Percentiles rank a stretch among this genome's conserved stretches.
phyloP scores from a whole-genome alignment of 2,329 filamentous ascomycete genomes.

The Ophiostoma sp. region DNA sequence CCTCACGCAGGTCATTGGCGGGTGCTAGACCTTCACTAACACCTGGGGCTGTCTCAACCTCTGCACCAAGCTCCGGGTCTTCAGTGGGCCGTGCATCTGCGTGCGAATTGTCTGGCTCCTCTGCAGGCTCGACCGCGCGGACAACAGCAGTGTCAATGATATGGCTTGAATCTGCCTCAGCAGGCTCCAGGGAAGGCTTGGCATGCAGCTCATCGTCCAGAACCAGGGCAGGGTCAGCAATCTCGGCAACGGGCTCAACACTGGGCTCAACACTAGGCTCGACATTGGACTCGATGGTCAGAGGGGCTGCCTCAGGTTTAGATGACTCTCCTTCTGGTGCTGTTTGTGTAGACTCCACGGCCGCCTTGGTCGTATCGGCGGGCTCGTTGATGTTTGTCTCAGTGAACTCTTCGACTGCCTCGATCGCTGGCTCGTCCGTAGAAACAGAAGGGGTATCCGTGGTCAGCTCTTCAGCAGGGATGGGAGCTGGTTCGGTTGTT shows the following conservation, averaged over 20 bases:
- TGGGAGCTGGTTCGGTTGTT: neutral
- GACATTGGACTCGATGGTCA: too few species aligned
- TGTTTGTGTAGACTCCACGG: neutral
- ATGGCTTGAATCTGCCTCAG: neutral
- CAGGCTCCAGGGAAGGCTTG: neutral
- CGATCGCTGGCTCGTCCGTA: neutral
- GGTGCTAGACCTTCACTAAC: neutral
- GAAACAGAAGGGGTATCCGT: neutral
- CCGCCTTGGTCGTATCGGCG: neutral
- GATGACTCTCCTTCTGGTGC: neutral
- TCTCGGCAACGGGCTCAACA: too few species aligned
- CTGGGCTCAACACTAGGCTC: too few species aligned
- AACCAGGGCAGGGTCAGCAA: neutral
- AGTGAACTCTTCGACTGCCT: neutral
- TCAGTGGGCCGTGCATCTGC: neutral
- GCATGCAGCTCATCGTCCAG: neutral
- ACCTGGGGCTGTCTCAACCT: neutral
- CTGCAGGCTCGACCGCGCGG: neutral
- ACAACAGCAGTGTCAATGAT: neutral
- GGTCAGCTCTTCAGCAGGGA: neutral
- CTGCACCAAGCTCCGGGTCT: neutral
- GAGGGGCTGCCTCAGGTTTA: neutral
- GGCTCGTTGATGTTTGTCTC: neutral
- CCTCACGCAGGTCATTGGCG: neutral
- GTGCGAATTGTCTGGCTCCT: neutral